Base-by-base conservation (phyloP, 2,329 filamentous ascomycete species). In the Sarocladiaceae sp. region DNA sequence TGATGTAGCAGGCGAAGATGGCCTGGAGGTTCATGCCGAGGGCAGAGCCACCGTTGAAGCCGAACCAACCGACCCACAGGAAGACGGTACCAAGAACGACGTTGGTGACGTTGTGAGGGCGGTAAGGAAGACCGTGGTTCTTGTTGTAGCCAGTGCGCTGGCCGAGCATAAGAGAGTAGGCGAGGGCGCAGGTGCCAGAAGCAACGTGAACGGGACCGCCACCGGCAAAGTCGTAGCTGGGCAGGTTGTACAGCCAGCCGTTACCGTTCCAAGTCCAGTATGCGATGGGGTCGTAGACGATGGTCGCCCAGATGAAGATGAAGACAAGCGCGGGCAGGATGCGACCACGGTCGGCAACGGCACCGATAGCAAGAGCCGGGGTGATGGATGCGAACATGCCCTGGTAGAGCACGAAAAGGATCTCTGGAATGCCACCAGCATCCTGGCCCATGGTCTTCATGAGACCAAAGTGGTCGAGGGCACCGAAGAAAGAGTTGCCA, bases 31-130 rank as follows among this genome's bases (percentile, higher is more conserved):
- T 95, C 51, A 88, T 85, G 47, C 78, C 76, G 33, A 94, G 73
- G 2, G 88, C 90, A 3, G 84, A 78, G 50, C 90, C 90, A 44
- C 87, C 89, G 65, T 95, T 96, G 78, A 96, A 96, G 40, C 90
- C 90, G 61, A 95, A 93, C 90, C 89, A 96, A 47, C 90, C 89
- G 35, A 95, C 86, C 90, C 90, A 96, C 41, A 95, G 74, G 64
- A 84, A 76, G 20, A 83, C 76, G 3, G 85, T 87, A 18, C 85
- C 84, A 37, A 88, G 71, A 39, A 87, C 80, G 51, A 88, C 80
- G 53, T 85, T 73, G 47, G 83, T 85, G 34, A 85, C 81, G 57
- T 85, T 88, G 64, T 88, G 84, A 7, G 83, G 82, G 24, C 78
- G 74, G 67, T 83, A 83, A 3, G 80, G 78, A 3, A 81, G 74